Evolutionary conservation across 805 yeast genomes (phyloP).

Genomic region (Cyberlindnera saturnus): DNA sequence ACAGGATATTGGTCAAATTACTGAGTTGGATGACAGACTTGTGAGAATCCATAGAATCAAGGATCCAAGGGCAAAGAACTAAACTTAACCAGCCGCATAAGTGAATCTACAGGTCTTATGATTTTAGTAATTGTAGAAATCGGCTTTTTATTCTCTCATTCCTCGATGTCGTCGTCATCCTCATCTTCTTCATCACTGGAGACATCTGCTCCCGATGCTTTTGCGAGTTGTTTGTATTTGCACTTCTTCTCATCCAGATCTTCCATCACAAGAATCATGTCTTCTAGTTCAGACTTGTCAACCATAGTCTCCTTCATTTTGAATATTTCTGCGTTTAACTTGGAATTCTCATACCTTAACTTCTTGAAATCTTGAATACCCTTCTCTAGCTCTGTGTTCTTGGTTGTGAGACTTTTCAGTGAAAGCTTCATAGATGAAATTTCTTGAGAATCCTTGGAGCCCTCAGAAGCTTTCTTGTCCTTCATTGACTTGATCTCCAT

Average conservation of each 20-base stretch:
- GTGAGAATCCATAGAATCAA: slow-evolving; percentile 61
- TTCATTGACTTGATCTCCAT: not conserved
- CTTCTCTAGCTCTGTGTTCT: too few species aligned
- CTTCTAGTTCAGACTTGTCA: slow-evolving; percentile 58
- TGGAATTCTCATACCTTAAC: not conserved
- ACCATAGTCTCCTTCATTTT: slow-evolving; percentile 24
- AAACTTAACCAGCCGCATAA: not conserved
- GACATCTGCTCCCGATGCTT: slow-evolving; percentile 48
- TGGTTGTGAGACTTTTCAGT: too few species aligned
- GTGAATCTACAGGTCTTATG: not conserved
- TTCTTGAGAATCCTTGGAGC: not conserved
- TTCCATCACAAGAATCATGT: slow-evolving; percentile 66
- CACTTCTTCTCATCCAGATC: slow-evolving; percentile 68
- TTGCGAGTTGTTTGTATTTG: slow-evolving; percentile 48
- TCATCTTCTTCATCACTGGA: slow-evolving; percentile 70
- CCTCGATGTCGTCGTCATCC: slow-evolving; percentile 56
- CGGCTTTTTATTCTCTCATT: slow-evolving; percentile 2
- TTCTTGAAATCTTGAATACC: too few species aligned
- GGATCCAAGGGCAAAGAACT: slow-evolving; percentile 28
- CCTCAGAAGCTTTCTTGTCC: not conserved
- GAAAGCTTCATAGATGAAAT: too few species aligned
- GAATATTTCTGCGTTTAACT: not conserved
- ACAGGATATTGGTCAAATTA: slow-evolving; percentile 65
- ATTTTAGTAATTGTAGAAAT: slow-evolving; percentile 11
- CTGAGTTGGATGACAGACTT: slow-evolving; percentile 54